phyloP scores from a whole-genome alignment of 2,329 filamentous ascomycete species.

The Magnaporthales sp. region DNA sequence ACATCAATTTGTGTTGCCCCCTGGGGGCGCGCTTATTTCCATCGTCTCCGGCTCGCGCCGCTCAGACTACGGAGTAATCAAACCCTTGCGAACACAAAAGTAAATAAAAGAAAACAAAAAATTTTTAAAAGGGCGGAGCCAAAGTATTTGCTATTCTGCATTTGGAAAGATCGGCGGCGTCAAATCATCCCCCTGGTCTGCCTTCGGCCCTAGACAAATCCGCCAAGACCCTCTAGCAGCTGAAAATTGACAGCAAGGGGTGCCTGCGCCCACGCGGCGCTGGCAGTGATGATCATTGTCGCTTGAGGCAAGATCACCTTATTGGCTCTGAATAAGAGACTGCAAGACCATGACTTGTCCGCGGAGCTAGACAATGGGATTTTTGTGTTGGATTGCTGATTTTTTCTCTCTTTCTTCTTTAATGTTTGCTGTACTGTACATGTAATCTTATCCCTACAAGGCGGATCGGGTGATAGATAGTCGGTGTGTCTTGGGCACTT shows the following conservation, averaged over 20 bases:
- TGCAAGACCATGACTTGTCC: background rate
- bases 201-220: background rate
- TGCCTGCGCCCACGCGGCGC: background rate
- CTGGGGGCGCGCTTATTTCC: background rate
- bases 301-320: background rate
- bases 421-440: too few species aligned
- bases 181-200: background rate
- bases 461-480: background rate
- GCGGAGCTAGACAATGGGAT: background rate
- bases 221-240: background rate
- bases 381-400: too few species aligned
- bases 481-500: background rate
- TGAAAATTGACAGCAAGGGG: background rate
- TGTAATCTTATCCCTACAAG: too few species aligned
- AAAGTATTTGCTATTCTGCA: too few species aligned
- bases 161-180: background rate
- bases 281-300: background rate
- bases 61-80: background rate
- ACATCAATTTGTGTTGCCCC: too few species aligned
- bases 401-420: too few species aligned
- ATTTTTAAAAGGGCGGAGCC: too few species aligned
- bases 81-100: background rate
- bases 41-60: background rate
- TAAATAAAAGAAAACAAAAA: too few species aligned
- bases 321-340: background rate